Conservation (phyloP, 352 stramenopile genomes). For the Pythium dissotocum region DNA sequence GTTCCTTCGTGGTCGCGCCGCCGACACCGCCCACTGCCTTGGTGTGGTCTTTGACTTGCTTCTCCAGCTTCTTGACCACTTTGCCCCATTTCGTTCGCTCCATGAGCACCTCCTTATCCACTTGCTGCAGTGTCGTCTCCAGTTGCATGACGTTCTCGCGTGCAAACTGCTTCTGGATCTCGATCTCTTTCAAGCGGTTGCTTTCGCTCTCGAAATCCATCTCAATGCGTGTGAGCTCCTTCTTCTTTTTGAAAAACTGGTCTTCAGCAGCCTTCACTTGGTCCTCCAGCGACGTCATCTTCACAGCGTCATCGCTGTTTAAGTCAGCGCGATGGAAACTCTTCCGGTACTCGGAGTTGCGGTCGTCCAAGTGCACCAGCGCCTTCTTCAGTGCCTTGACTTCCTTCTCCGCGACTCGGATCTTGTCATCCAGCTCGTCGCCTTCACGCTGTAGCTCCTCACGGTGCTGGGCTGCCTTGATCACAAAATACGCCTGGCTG, state of each 20-base stretch:
- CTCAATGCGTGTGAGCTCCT: conserved; percentile 90
- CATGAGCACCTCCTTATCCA: conserved; percentile 68
- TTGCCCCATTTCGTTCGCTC: conserved; percentile 74
- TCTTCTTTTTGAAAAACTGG: conserved; percentile 92
- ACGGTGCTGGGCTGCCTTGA: conserved; percentile 93
- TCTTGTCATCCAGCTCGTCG: conserved; percentile 95
- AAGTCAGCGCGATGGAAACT: conserved; percentile 92
- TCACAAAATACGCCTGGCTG: conserved; percentile 95
- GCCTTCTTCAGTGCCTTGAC: conserved; percentile 93
- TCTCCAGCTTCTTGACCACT: conserved; percentile 70
- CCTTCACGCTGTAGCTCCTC: conserved; percentile 95
- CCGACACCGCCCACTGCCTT: conserved; percentile 37
- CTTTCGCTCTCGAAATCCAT: conserved; percentile 81
- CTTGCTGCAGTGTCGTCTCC: conserved; percentile 53
- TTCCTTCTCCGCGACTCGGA: conserved; percentile 92
- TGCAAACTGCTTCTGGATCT: conserved; percentile 64
- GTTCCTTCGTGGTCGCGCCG: conserved; percentile 57
- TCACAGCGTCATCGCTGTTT: conserved; percentile 78
- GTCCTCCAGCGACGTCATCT: conserved; percentile 87
- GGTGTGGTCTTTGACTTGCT: conserved; percentile 60
- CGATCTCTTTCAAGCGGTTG: conserved; percentile 67
- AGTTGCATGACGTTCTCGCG: conserved; percentile 66
- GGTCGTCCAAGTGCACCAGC: conserved; percentile 88
- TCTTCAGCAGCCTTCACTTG: conserved; percentile 88
- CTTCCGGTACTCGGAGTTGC: conserved; percentile 94